Evolutionary conservation across 2,329 filamentous ascomycete genomes (phyloP).

Genomic region (Ceratocystis lukuohia): DNA sequence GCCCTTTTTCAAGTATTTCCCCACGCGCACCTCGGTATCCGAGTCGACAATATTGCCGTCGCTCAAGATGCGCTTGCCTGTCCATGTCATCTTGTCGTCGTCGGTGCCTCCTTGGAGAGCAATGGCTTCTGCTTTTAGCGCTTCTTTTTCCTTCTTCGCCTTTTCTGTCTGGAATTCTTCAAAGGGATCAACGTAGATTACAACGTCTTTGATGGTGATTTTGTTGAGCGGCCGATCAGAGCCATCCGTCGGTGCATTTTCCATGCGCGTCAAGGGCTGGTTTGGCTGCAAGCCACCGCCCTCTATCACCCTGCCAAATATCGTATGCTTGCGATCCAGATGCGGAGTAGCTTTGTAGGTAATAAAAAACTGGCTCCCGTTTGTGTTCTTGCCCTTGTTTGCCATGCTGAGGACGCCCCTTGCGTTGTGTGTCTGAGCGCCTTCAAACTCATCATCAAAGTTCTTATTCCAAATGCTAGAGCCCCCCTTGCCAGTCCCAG

Average conservation of each 20-base stretch:
- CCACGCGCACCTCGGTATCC: conserved; percentile 38
- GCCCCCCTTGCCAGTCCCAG: conserved; percentile 83
- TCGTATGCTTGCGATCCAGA: conserved; percentile 90
- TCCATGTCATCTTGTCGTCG: conserved; percentile 89
- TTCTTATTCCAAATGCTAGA: conserved; percentile 86
- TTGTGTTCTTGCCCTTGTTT: conserved; percentile 97
- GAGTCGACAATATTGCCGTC: conserved; percentile 44
- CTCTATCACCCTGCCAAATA: conserved; percentile 77
- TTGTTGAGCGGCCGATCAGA: conserved; percentile 62
- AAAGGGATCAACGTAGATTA: conserved; percentile 87
- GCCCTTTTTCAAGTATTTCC: conserved; percentile 61
- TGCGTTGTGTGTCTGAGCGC: conserved; percentile 67
- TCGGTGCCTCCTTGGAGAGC: conserved; percentile 57
- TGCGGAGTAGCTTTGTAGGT: conserved; percentile 75
- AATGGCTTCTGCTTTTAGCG: conserved; percentile 48
- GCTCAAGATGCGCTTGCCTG: conserved; percentile 71
- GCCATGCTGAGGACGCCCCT: conserved; percentile 85
- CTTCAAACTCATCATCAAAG: conserved; percentile 87
- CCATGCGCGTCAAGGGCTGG: conserved; percentile 60
- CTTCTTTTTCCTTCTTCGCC: conserved; percentile 45
- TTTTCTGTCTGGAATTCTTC: conserved; percentile 78
- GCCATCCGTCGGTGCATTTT: conserved; percentile 62
- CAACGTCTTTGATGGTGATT: conserved; percentile 67
- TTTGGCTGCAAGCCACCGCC: conserved; percentile 33
- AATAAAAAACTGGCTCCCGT: conserved; percentile 90